Conservation (phyloP, 768 basidiomycete species). For the Tulasnella sp. region DNA sequence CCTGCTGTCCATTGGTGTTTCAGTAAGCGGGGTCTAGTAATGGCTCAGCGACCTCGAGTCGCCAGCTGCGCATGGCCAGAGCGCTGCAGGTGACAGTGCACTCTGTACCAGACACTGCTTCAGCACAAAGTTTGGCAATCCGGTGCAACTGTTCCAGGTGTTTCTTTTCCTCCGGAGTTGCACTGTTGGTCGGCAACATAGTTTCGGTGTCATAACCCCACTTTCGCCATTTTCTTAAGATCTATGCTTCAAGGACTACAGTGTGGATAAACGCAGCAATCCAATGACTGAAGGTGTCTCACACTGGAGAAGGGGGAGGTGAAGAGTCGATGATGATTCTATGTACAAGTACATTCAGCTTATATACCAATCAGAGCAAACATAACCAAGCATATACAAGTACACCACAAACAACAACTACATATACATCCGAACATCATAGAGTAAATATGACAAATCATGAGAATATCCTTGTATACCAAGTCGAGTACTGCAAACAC, state of each 20-base stretch:
- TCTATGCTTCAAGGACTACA: conserved; percentile 5
- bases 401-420: no score
- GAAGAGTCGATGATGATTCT: conserved; percentile 36
- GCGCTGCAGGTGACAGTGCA: conserved; percentile 34
- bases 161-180: conserved; percentile 19
- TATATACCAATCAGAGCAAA: no score
- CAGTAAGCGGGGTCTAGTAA: conserved; percentile 26
- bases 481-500: no score
- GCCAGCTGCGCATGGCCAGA: conserved; percentile 36
- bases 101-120: conserved; percentile 28
- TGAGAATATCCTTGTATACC: no score
- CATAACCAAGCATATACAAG: no score
- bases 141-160: conserved; percentile 16
- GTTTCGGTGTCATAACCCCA: conserved; percentile 34
- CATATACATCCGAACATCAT: no score
- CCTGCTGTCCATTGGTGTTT: conserved; percentile 21
- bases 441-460: no score
- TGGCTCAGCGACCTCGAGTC: conserved; percentile 34
- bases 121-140: conserved; percentile 34
- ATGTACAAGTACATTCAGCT: no score
- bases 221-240: conserved; percentile 34
- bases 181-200: neutral
- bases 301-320: conserved; percentile 35
- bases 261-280: no score
- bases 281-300: no score